Base-by-base conservation (phyloP, 2,329 filamentous ascomycete species). In the Penicillium crustosum region DNA sequence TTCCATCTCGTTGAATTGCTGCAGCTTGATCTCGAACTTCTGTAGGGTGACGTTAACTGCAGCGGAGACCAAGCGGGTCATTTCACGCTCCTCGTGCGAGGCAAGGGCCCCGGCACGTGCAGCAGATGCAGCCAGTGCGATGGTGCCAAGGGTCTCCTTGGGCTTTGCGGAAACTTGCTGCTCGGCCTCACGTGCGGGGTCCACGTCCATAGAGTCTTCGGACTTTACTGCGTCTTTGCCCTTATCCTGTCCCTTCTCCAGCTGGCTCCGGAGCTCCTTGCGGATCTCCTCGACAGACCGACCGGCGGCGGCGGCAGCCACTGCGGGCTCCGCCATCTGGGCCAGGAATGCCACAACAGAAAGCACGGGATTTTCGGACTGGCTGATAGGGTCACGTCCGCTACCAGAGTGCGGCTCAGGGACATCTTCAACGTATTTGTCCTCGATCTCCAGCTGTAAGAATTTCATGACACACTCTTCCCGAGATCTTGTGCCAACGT, bases 401-500 rank as follows among this genome's bases (percentile, higher is more conserved):
- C 89, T 85, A 51, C 91, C 84, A 56, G 86, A 83, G 35, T 89
- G 88, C 36, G 94, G 80, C 43, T 79, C 75, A 8, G 83, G 81
- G 68, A 93, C 88, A 8, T 91, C 86, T 68, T 97, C 93, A 10
- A 97, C 81, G 70, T 97, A 99, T 74, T 96, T 95, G 79, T 97
- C 93, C 74, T 97, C 94, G 61, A 99, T 99, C 66, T 97, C 93
- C 36, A 99, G 82, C 71, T 97, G 92, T 63, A 99, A 77, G 79
- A 99, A 99, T 73, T 97, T 94, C 67, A 97, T 83, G 17, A 97
- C 93, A 73, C 94, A 99, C 78, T 99, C 93, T 75, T 99, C 95
- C 53, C 91, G 85, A 2, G 92, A 96, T 59, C 93, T 88, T 3
- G 91, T 95, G 49, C 90, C 90, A 43, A 99, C 94, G 70, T 97